Percentiles rank a stretch among this genome's conserved stretches.
These are phyloP conservation scores for Bipolaris bicolor DNA, from an alignment of 2,329 filamentous ascomycete genomes.

Conservation along the genomic window DNA sequence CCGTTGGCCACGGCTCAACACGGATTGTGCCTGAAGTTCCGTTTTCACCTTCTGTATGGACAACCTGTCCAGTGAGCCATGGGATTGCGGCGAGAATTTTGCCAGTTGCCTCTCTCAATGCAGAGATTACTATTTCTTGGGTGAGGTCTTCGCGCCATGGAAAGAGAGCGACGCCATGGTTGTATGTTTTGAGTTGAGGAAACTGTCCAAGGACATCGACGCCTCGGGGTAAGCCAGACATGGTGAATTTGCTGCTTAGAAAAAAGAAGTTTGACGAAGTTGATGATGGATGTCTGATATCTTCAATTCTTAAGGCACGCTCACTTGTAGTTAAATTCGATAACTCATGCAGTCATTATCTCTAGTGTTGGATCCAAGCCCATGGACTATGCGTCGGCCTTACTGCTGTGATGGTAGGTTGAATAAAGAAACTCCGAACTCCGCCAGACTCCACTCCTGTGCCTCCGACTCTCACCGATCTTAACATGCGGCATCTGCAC, in stretches of 20 bases:
- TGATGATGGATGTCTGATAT: not conserved
- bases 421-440: not conserved
- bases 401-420: not conserved
- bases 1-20: not conserved
- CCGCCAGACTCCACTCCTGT: not conserved
- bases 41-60: not conserved
- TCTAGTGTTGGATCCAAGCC: not conserved
- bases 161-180: not conserved
- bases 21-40: not conserved
- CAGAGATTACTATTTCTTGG: not conserved
- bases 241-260: not conserved
- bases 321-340: not conserved
- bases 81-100: not conserved
- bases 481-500: not conserved
- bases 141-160: not conserved
- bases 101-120: not conserved
- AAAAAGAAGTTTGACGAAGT: not conserved
- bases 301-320: not conserved
- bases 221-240: not conserved
- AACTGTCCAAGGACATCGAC: slow-evolving; percentile 1
- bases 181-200: slow-evolving; percentile 1
- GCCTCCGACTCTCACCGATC: not conserved
- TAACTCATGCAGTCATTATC: not conserved
- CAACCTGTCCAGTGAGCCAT: not conserved
- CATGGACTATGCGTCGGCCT: not conserved